These are phyloP conservation scores for Calvatia gigantea DNA, from an alignment of 768 basidiomycete species.

Conservation along the genomic window DNA sequence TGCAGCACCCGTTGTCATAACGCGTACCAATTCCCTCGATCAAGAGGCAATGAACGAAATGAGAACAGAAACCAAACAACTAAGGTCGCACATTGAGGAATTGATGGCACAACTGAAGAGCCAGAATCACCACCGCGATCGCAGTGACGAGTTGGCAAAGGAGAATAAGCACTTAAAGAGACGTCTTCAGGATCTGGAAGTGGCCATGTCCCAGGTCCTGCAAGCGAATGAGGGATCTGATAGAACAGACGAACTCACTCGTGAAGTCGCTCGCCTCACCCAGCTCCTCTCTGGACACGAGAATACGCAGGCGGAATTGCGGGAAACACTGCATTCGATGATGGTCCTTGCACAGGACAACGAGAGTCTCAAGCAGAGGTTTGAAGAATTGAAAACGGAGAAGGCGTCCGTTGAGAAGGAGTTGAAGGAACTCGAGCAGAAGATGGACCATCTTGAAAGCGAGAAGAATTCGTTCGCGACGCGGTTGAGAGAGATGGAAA, in stretches of 20 bases:
- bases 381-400: slow-evolving; percentile 19
- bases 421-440: slow-evolving; percentile 19
- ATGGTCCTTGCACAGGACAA: slow-evolving; percentile 24
- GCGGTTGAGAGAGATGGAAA: slow-evolving; percentile 29
- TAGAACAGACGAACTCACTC: slow-evolving; percentile 23
- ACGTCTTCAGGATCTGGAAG: slow-evolving; percentile 26
- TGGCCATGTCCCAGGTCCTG: slow-evolving; percentile 24
- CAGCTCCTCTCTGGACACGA: slow-evolving; percentile 25
- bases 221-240: slow-evolving; percentile 21
- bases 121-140: slow-evolving; percentile 23
- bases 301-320: slow-evolving; percentile 26
- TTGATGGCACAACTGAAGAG: slow-evolving; percentile 24
- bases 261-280: slow-evolving; percentile 25
- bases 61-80: slow-evolving; percentile 25
- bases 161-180: slow-evolving; percentile 26
- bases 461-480: slow-evolving; percentile 27
- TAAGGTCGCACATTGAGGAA: slow-evolving; percentile 24
- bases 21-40: slow-evolving; percentile 12
- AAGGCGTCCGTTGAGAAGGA: slow-evolving; percentile 22
- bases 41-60: slow-evolving; percentile 22
- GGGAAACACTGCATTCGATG: slow-evolving; percentile 24
- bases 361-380: slow-evolving; percentile 18
- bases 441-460: slow-evolving; percentile 21
- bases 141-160: slow-evolving; percentile 20
- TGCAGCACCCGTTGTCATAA: not conserved